Evolutionary conservation across 2,329 filamentous ascomycete species (phyloP).

Genomic region (Leptographium procerum): DNA sequence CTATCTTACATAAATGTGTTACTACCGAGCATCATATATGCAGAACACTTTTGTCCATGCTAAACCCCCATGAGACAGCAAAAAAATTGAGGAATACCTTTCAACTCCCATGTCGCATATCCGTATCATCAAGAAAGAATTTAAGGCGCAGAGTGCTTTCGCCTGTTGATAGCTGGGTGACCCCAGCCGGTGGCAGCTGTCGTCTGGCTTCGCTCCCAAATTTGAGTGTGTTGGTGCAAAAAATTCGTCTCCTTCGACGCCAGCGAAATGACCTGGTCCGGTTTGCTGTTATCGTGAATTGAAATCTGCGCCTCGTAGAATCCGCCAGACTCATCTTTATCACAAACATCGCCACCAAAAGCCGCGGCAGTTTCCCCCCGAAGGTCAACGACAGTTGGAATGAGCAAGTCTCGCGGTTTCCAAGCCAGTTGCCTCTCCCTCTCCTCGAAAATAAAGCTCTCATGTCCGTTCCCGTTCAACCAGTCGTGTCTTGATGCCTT

Average conservation of each 20-base stretch:
- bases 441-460: conserved; percentile 5
- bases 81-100: too few species aligned
- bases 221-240: background rate
- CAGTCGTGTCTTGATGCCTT: conserved; percentile 6
- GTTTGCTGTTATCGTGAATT: background rate
- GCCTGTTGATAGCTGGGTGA: background rate
- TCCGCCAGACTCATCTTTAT: background rate
- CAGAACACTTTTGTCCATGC: too few species aligned
- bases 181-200: background rate
- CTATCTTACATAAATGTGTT: too few species aligned
- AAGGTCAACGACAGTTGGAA: conserved; percentile 10
- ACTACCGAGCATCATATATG: too few species aligned
- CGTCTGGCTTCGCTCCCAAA: background rate
- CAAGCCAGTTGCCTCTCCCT: conserved; percentile 5
- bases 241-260: background rate
- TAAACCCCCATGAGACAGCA: too few species aligned
- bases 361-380: background rate
- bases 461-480: conserved; percentile 3
- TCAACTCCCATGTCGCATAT: background rate
- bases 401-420: conserved; percentile 10
- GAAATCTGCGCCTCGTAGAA: background rate
- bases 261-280: background rate
- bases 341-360: background rate
- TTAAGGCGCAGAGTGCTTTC: background rate
- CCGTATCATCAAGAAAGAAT: background rate